Evolutionary conservation across 305 asterid species (phyloP).

Genomic region (Rubia peregrina): DNA sequence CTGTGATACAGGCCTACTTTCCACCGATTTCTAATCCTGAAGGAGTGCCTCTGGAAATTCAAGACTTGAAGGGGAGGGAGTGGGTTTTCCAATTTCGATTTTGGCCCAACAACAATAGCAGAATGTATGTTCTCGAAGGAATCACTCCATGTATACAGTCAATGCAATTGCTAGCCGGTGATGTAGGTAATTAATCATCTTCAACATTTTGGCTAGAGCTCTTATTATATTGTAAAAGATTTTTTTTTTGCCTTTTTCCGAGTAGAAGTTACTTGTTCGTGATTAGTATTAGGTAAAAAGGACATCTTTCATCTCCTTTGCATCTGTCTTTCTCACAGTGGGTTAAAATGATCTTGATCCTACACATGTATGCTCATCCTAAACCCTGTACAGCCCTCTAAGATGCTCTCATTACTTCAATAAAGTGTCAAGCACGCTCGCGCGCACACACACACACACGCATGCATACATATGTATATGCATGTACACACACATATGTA

Average conservation of each 20-base stretch:
- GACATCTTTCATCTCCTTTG: slow-evolving; percentile 1
- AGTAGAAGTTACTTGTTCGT: slow-evolving; percentile 6
- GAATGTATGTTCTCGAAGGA: slow-evolving; percentile 99
- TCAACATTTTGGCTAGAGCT: neutral
- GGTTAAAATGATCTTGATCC: neutral
- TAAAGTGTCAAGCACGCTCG: no score
- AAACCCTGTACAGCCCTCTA: neutral
- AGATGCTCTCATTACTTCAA: no score
- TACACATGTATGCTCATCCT: neutral
- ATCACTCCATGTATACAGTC: slow-evolving; percentile 95
- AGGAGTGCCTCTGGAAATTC: slow-evolving; percentile 73
- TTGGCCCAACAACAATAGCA: slow-evolving; percentile 98
- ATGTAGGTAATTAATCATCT: slow-evolving; percentile 62
- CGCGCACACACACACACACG: no score
- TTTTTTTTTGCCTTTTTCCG: neutral
- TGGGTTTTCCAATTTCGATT: slow-evolving; percentile 96
- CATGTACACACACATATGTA: neutral
- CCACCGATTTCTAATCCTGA: slow-evolving; percentile 85
- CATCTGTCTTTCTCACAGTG: neutral
- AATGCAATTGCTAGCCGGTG: slow-evolving; percentile 97
- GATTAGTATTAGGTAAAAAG: neutral
- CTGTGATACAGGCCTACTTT: slow-evolving; percentile 64
- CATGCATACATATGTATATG: no score
- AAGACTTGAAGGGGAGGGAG: slow-evolving; percentile 77
- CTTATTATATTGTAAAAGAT: neutral